Conservation (phyloP, 176 grass and related monocot species). For the bread wheat (Triticum aestivum) region DNA sequence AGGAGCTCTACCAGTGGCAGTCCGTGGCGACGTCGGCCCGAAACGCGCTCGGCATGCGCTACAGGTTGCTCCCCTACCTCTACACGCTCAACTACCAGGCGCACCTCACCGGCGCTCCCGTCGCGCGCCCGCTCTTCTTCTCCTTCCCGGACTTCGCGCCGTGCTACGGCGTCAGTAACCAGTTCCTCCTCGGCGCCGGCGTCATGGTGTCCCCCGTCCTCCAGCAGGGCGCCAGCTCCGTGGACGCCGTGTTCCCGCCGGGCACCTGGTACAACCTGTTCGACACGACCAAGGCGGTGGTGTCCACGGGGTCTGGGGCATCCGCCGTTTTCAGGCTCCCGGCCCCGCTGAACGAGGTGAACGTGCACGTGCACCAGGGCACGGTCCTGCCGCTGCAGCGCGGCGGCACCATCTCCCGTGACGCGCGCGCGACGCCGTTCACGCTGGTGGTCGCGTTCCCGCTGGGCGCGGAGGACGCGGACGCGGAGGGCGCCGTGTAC, state of each 20-base stretch:
- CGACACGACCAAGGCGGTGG: constrained; percentile 62
- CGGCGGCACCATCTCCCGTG: constrained; percentile 63
- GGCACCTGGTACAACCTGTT: constrained; percentile 95
- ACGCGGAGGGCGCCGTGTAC: constrained; percentile 63
- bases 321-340: constrained; percentile 32
- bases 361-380: constrained; percentile 82
- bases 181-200: constrained; percentile 71
- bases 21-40: constrained; percentile 75
- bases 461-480: constrained; percentile 39
- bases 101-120: constrained; percentile 67
- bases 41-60: constrained; percentile 75
- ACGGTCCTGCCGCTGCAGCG: constrained; percentile 84
- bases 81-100: constrained; percentile 89
- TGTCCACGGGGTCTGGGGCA: constrained; percentile 36
- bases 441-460: constrained; percentile 82
- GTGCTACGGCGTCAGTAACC: constrained; percentile 72
- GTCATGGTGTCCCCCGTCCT: constrained; percentile 89
- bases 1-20: constrained; percentile 83
- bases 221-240: constrained; percentile 55
- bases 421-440: constrained; percentile 69
- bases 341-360: constrained; percentile 72
- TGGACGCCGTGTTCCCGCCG: constrained; percentile 69
- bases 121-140: constrained; percentile 85
- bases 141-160: constrained; percentile 77
- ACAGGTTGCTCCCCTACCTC: constrained; percentile 72